Evolutionary conservation across 148 eudicot genomes (phyloP), one percentile per base, ranked within the genome.

Genomic region (Amaranthus palmeri): DNA sequence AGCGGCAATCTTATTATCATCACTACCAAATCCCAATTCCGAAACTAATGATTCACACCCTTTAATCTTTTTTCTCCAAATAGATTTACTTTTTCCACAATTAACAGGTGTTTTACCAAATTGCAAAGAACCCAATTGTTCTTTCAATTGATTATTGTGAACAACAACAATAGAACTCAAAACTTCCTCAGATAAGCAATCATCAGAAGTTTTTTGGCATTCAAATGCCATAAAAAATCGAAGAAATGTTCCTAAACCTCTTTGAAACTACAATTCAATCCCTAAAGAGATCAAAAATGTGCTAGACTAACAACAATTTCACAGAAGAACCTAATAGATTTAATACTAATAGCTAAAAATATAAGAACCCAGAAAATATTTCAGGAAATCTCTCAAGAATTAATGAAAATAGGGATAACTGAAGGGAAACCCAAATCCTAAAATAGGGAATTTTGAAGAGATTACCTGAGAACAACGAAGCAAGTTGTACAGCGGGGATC

Each of bases 211-310:
- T 60, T 68, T 69, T 73, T 82, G 88, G 89, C 90, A 93, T 86
- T 88, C 95, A 88, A 88, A 88, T 81, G 73, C 98, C 98, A 93
- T 93, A 93, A 88, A 92, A 40, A 75, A 70, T 79, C 57, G 90
- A 89, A 25, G 36, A 40, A 75, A 70, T 79, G 52, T 60, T 66
- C 75, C 63, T 49, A 70, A 12, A 68, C 54, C 71, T 40, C 45
- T 18, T 69, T 68, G 66, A 53, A 68, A 5, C 3, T 2, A 65
- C 40, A 57, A 36, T 66, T 41, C 36, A 53, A 70, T 14, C 8
- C 65, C 74, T 70, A 63, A 61, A 62, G 14, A 4, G 11, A 53
- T 46, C 61, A 15, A 42, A 72, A 55, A 36, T 40, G 47, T 17
- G 50, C 0, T 4, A 57, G 36, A 4, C 6, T 11, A 68, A 36